phyloP scores from a whole-genome alignment of 2,329 filamentous ascomycete genomes.

The Diaporthe ampelina region DNA sequence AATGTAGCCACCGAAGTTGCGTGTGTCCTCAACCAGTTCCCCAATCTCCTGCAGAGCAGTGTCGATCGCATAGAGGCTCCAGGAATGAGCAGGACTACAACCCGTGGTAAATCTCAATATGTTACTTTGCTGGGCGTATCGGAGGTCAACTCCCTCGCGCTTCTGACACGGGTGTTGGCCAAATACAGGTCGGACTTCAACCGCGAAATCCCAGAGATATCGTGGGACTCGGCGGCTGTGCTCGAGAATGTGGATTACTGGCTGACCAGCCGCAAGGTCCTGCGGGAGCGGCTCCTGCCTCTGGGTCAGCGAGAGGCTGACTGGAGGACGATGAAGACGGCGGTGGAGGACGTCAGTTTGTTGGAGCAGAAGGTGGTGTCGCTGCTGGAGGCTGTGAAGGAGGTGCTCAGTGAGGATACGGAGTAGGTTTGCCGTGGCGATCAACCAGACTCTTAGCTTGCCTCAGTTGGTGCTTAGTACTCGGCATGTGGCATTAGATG shows the following conservation, averaged over 20 bases:
- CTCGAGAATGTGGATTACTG: constrained; percentile 89
- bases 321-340: constrained; percentile 62
- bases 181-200: constrained; percentile 75
- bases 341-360: constrained; percentile 67
- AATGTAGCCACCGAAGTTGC: constrained; percentile 88
- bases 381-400: constrained; percentile 74
- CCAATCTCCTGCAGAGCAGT: constrained; percentile 80
- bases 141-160: constrained; percentile 83
- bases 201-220: constrained; percentile 79
- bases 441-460: neutral
- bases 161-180: constrained; percentile 80
- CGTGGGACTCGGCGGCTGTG: constrained; percentile 80
- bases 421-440: constrained; percentile 50
- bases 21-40: constrained; percentile 91
- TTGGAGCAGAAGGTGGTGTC: constrained; percentile 82
- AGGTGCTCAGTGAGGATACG: constrained; percentile 67
- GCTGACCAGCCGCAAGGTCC: constrained; percentile 75
- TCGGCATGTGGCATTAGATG: constrained; percentile 33
- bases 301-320: constrained; percentile 80
- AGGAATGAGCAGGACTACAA: constrained; percentile 65
- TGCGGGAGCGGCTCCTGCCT: constrained; percentile 81
- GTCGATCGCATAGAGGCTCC: constrained; percentile 78
- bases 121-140: constrained; percentile 81
- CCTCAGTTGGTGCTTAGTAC: constrained; percentile 7
- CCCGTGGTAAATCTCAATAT: constrained; percentile 67